Base-by-base conservation (phyloP, 208 protist species). In the Leishmania major region DNA sequence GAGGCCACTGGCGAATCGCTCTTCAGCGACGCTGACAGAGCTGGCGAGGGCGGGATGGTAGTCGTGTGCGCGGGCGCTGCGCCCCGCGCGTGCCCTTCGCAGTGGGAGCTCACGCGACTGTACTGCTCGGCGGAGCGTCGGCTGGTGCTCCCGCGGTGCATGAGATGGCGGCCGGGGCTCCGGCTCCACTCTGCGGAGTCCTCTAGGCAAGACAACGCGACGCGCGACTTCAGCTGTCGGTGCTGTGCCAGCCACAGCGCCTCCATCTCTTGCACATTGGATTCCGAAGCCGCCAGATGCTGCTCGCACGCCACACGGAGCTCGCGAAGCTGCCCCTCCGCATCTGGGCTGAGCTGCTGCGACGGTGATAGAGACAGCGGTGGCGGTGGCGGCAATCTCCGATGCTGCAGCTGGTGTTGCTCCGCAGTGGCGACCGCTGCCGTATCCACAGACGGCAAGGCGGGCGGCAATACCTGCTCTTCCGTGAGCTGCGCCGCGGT, bases 231-330 rank as follows among this genome's bases (percentile, higher is more conserved):
- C 59, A 81, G 78, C 78, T 79, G 83, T 1, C 67, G 35, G 57
- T 86, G 78, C 57, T 82, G 78, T 17, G 47, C 37, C 11, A 71
- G 53, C 83, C 83, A 86, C 72, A 60, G 78, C 22, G 78, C 66
- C 49, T 82, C 78, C 78, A 86, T 70, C 37, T 35, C 59, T 19
- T 35, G 77, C 35, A 79, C 78, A 10, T 67, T 40, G n/a, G 4
- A 19, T 31, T 60, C 31, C 3, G 78, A 75, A 3, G 28, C 43
- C 1, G 72, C 31, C 40, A 82, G 60, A 31, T 71, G 47, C 64
- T 77, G 62, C 45, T 82, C 73, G 43, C 75, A 70, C 28, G 47
- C 53, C 6, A 45, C 62, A 28, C 78, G 78, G 17, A 86, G 53
- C 25, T 79, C 73, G 15, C 49, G 51, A 7, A 86, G 77, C 64